A percentile compares a stretch with the other conserved stretches of the same genome.
Conservation (phyloP, 768 basidiomycete genomes). For the Trichaptum fuscoviolaceum region DNA sequence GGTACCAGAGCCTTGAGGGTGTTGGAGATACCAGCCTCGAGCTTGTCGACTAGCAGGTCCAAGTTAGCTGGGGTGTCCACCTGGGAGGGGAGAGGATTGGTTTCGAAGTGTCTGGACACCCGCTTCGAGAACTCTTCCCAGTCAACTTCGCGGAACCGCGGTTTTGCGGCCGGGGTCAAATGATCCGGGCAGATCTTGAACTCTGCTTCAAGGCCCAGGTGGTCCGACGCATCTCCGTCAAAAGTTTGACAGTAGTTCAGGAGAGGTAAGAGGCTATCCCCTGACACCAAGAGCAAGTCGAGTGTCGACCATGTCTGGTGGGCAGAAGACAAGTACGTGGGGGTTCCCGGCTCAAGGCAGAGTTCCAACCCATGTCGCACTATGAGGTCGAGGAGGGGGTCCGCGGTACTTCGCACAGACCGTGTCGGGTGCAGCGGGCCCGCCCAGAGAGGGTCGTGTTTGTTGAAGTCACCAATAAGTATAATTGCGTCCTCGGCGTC, state of each 20-base stretch:
- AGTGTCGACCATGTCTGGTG: constrained; percentile 1
- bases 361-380: not conserved
- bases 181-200: constrained; percentile 5
- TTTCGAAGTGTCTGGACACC: not conserved
- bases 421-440: not conserved
- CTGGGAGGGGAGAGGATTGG: not conserved
- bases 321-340: not conserved
- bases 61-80: not conserved
- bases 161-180: not conserved
- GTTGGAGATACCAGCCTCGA: not conserved
- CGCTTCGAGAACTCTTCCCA: not conserved
- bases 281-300: constrained; percentile 2
- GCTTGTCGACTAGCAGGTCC: not conserved
- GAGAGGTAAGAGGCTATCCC: not conserved
- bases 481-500: not conserved
- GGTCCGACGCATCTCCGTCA: constrained; percentile 3
- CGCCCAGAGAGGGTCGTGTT: constrained; percentile 6
- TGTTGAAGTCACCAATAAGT: constrained; percentile 8
- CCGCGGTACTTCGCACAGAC: not conserved
- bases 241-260: not conserved
- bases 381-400: constrained; percentile 3
- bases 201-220: not conserved
- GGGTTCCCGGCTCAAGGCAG: constrained; percentile 4
- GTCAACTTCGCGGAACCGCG: not conserved
- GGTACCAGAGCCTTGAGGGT: not conserved